Evolutionary conservation across 2,329 filamentous ascomycete genomes (phyloP).

Genomic region (Pleoardoris graminearum): DNA sequence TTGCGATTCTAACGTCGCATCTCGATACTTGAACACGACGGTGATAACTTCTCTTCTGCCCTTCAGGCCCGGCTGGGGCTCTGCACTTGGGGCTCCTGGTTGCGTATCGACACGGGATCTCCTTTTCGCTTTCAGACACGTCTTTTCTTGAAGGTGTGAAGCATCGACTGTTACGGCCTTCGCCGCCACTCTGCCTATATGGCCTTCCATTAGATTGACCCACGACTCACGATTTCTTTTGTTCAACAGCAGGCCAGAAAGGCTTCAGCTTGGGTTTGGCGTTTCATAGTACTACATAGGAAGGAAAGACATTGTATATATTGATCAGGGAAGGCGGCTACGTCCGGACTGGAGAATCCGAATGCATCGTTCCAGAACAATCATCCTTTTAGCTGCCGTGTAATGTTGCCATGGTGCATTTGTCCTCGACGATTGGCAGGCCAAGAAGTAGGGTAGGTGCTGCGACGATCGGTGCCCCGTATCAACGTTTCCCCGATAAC

Average conservation of each 20-base stretch:
- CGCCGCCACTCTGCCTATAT: conserved; percentile 9
- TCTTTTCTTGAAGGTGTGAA: background rate
- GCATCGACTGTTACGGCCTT: conserved; percentile 2
- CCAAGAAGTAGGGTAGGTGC: too few species aligned
- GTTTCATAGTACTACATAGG: conserved; percentile 13
- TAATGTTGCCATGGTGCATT: background rate
- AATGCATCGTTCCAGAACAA: background rate
- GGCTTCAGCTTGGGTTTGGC: conserved; percentile 21
- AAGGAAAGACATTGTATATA: background rate
- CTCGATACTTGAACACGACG: conserved; percentile 34
- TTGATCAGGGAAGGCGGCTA: background rate
- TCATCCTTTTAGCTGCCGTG: background rate
- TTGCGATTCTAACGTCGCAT: conserved; percentile 41
- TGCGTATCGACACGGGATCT: conserved; percentile 11
- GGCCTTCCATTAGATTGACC: conserved; percentile 25
- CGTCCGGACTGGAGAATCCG: background rate
- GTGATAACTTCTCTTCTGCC: background rate
- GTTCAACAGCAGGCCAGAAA: conserved; percentile 23
- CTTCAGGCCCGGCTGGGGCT: conserved; percentile 9
- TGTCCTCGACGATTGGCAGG: too few species aligned
- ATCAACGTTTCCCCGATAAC: background rate
- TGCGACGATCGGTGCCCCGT: too few species aligned
- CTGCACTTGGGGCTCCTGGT: conserved; percentile 19
- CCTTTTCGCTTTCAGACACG: background rate
- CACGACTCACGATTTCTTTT: conserved; percentile 41